phyloP scores from a whole-genome alignment of 2,329 filamentous ascomycete species.

The Lasiodiplodia sp. region DNA sequence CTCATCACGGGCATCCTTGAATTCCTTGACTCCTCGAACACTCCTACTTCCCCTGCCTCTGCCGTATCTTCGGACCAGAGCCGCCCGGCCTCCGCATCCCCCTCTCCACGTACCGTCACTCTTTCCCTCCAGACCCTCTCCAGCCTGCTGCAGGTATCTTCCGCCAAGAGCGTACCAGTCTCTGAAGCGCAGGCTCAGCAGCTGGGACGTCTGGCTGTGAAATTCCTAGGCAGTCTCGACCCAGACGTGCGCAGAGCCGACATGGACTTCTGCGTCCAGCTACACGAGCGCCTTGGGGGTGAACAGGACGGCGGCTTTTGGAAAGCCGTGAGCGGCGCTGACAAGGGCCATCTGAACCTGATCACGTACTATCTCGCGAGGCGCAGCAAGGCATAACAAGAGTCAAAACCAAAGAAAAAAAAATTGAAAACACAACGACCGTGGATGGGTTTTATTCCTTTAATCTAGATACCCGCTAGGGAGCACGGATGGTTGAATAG shows the following conservation, averaged over 20 bases:
- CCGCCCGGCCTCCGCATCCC: conserved; percentile 22
- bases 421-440: background rate
- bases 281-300: conserved; percentile 70
- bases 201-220: conserved; percentile 49
- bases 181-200: conserved; percentile 45
- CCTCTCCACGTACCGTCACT: conserved; percentile 44
- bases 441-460: background rate
- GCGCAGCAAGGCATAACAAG: conserved; percentile 60
- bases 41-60: conserved; percentile 37
- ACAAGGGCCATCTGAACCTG: conserved; percentile 75
- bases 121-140: conserved; percentile 51
- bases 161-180: conserved; percentile 42
- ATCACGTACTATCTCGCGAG: conserved; percentile 84
- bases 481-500: background rate
- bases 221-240: conserved; percentile 48
- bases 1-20: conserved; percentile 48
- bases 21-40: conserved; percentile 42
- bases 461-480: background rate
- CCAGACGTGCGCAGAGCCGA: conserved; percentile 68
- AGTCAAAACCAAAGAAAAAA: background rate
- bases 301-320: conserved; percentile 65
- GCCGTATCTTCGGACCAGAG: conserved; percentile 45
- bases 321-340: conserved; percentile 64
- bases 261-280: conserved; percentile 78
- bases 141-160: conserved; percentile 44